Conservation (phyloP, 2,329 filamentous ascomycete species). For the Cladophialophora exuberans region DNA sequence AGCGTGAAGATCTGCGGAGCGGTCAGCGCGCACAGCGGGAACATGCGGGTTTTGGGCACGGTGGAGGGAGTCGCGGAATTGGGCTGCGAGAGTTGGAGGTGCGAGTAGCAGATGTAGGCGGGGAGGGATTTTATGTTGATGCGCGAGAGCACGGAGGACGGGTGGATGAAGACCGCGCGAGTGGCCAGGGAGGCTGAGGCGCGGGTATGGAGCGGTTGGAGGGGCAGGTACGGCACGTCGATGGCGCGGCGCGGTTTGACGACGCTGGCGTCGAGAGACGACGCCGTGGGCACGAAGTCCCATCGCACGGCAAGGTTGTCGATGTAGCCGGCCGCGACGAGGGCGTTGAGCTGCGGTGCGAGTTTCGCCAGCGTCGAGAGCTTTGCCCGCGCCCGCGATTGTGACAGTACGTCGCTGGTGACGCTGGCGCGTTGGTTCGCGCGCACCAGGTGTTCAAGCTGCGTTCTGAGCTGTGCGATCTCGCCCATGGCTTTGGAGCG, state of each 20-base stretch:
- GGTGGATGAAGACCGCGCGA: constrained; percentile 82
- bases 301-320: constrained; percentile 93
- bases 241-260: constrained; percentile 82
- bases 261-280: constrained; percentile 58
- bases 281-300: constrained; percentile 76
- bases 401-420: constrained; percentile 68
- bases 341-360: constrained; percentile 77
- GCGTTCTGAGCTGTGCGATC: constrained; percentile 77
- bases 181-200: constrained; percentile 56
- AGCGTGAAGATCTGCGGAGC: constrained; percentile 75
- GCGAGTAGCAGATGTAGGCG: constrained; percentile 83
- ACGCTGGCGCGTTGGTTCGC: constrained; percentile 65
- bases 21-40: constrained; percentile 78
- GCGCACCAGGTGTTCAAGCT: constrained; percentile 80
- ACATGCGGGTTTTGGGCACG: constrained; percentile 78
- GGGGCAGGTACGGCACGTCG: constrained; percentile 86
- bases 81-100: constrained; percentile 72
- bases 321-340: constrained; percentile 88
- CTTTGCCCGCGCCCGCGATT: constrained; percentile 54
- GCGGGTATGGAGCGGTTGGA: constrained; percentile 61
- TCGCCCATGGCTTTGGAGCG: constrained; percentile 86
- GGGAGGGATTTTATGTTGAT: constrained; percentile 74
- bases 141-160: constrained; percentile 77
- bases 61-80: constrained; percentile 50
- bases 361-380: constrained; percentile 71